Conservation (phyloP, 2,329 filamentous ascomycete genomes). For the Pestalotiopsis sp. region DNA sequence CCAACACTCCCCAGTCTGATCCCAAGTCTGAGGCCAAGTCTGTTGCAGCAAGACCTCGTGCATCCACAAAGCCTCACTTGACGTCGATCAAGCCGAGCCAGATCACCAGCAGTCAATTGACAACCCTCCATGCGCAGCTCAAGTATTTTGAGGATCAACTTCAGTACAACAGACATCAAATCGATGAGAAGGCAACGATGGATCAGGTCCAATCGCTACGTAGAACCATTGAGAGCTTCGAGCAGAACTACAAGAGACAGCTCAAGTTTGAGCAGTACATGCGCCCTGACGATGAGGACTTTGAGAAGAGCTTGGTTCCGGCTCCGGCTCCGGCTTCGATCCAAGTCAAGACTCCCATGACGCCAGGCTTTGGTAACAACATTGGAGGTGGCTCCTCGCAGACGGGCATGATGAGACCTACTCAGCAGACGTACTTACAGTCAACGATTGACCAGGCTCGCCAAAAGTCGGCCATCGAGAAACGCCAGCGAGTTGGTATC, state of each 20-base stretch:
- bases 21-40: conserved; percentile 19
- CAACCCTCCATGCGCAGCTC: conserved; percentile 51
- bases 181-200: conserved; percentile 57
- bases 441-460: conserved; percentile 18
- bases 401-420: conserved; percentile 21
- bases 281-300: conserved; percentile 37
- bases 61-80: conserved; percentile 41
- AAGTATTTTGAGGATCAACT: conserved; percentile 60
- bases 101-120: conserved; percentile 62
- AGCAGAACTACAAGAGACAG: conserved; percentile 46
- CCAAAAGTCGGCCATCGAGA: conserved; percentile 13
- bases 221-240: conserved; percentile 52
- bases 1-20: not conserved
- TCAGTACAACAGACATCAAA: conserved; percentile 63
- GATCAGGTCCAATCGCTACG: conserved; percentile 41
- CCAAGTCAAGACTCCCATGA: conserved; percentile 10
- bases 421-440: conserved; percentile 11
- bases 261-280: conserved; percentile 45
- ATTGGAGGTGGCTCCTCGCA: conserved; percentile 21
- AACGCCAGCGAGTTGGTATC: conserved; percentile 22
- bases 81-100: conserved; percentile 64
- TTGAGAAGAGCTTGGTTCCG: conserved; percentile 19
- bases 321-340: no score
- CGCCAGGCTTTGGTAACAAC: conserved; percentile 26
- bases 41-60: conserved; percentile 5